Evolutionary conservation across 2,329 filamentous ascomycete species (phyloP).

Genomic region (Drechslerella coelobrocha): DNA sequence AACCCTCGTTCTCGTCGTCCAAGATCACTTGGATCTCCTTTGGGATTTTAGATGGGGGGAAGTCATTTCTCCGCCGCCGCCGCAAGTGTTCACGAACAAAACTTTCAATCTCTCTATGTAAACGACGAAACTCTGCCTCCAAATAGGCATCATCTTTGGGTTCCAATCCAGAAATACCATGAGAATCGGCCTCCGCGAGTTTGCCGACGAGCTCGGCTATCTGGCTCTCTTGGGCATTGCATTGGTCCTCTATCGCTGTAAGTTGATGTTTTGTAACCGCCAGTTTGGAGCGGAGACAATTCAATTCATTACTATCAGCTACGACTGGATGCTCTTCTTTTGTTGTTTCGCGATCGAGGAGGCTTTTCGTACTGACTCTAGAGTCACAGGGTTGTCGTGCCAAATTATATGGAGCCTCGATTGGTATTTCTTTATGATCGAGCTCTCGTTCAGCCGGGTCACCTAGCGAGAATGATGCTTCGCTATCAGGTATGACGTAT

Average conservation of each 20-base stretch:
- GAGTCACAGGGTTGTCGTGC: too few relatives aligned
- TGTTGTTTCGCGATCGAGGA: too few relatives aligned
- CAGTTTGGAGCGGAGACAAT: too few relatives aligned
- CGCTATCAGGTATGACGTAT: too few relatives aligned
- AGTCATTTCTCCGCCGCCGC: background rate
- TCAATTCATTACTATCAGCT: too few relatives aligned
- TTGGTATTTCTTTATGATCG: too few relatives aligned
- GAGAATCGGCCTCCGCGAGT: background rate
- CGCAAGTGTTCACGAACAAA: conserved; percentile 13
- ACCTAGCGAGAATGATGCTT: too few relatives aligned
- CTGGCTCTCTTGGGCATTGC: background rate
- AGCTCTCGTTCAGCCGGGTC: too few relatives aligned
- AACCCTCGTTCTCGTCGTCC: background rate
- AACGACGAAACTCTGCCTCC: background rate
- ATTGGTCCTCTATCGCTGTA: conserved; percentile 19
- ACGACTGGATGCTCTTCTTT: too few relatives aligned
- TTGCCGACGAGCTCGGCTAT: conserved; percentile 7
- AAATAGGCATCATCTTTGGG: conserved; percentile 19
- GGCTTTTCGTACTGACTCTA: too few relatives aligned
- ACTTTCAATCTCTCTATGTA: conserved; percentile 2
- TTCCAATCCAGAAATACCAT: background rate
- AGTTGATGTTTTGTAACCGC: too few relatives aligned
- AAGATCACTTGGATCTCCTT: background rate
- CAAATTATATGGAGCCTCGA: too few relatives aligned
- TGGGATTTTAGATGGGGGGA: conserved; percentile 14